These are phyloP conservation scores for Fraxinus baroniana DNA, from an alignment of 305 asterid genomes.

Conservation along the genomic window DNA sequence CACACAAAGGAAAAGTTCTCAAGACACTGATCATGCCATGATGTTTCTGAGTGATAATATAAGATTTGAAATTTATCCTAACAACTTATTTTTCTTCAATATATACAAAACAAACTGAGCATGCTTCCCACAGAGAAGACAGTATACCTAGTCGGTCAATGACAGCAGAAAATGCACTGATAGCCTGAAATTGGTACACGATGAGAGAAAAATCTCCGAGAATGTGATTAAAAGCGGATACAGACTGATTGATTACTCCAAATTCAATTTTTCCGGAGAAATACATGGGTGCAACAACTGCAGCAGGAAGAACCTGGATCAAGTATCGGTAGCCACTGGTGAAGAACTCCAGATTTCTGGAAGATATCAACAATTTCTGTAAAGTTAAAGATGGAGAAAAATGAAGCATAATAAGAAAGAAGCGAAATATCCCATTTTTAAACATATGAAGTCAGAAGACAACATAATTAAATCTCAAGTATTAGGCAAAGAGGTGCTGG, in stretches of 20 bases:
- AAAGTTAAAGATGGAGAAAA: conserved; percentile 32
- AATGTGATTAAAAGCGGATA: conserved; percentile 86
- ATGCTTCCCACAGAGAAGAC: conserved; percentile 24
- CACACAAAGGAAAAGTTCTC: conserved; percentile 10
- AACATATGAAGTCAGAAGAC: conserved; percentile 1
- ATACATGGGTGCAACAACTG: conserved; percentile 96
- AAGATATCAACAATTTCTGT: conserved; percentile 85
- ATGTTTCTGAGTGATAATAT: not conserved
- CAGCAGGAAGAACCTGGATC: conserved; percentile 95
- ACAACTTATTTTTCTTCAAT: conserved; percentile 15
- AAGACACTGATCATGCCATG: not conserved
- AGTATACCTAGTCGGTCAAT: conserved; percentile 77
- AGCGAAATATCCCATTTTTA: conserved; percentile 7
- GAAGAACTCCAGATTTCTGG: conserved; percentile 95
- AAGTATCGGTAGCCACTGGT: conserved; percentile 87
- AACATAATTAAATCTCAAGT: not conserved
- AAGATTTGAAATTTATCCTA: not conserved
- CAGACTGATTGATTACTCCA: conserved; percentile 93
- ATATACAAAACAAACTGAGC: conserved; percentile 5
- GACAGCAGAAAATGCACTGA: conserved; percentile 95
- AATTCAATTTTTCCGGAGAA: conserved; percentile 95
- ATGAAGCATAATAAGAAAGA: conserved; percentile 17
- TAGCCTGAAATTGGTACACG: conserved; percentile 84
- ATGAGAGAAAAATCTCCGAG: conserved; percentile 91
- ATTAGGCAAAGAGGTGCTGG: not conserved